Evolutionary conservation across 2,329 filamentous ascomycete species (phyloP).

Genomic region (Tolypocladium cylindrosporum): DNA sequence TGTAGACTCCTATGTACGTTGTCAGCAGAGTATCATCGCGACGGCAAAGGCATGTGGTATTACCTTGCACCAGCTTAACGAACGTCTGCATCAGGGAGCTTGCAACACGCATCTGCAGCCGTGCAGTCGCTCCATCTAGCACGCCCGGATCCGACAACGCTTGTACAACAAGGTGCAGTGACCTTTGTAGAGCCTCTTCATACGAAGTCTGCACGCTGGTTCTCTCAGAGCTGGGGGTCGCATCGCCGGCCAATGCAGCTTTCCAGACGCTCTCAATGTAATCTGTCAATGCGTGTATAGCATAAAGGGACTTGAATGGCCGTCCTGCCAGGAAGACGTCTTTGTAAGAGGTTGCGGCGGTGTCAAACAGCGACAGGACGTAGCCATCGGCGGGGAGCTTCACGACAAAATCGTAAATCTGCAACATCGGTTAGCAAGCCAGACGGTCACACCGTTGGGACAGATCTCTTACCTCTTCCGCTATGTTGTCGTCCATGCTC

Average conservation of each 20-base stretch:
- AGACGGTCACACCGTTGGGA: neutral
- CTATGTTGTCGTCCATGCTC: constrained; percentile 59
- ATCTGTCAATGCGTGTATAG: constrained; percentile 54
- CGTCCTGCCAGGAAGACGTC: constrained; percentile 59
- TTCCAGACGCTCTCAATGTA: constrained; percentile 41
- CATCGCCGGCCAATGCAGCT: constrained; percentile 1
- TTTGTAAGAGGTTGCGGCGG: constrained; percentile 37
- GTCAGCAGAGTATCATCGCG: neutral
- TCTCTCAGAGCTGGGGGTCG: neutral
- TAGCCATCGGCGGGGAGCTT: constrained; percentile 59
- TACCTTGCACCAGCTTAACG: constrained; percentile 16
- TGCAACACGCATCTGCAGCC: constrained; percentile 17
- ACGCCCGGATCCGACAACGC: constrained; percentile 51
- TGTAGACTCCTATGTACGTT: neutral
- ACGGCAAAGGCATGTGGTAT: neutral
- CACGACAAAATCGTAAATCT: constrained; percentile 62
- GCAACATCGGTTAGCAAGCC: constrained; percentile 8
- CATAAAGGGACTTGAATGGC: constrained; percentile 66
- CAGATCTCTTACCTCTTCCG: constrained; percentile 47
- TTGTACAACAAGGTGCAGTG: constrained; percentile 44
- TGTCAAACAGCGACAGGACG: constrained; percentile 49
- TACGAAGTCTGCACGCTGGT: neutral
- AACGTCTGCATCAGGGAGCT: constrained; percentile 17
- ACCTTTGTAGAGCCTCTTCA: constrained; percentile 21
- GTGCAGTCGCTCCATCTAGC: constrained; percentile 22